Conservation (phyloP, 345 rosid species). For the Atalantia buxifolia region DNA sequence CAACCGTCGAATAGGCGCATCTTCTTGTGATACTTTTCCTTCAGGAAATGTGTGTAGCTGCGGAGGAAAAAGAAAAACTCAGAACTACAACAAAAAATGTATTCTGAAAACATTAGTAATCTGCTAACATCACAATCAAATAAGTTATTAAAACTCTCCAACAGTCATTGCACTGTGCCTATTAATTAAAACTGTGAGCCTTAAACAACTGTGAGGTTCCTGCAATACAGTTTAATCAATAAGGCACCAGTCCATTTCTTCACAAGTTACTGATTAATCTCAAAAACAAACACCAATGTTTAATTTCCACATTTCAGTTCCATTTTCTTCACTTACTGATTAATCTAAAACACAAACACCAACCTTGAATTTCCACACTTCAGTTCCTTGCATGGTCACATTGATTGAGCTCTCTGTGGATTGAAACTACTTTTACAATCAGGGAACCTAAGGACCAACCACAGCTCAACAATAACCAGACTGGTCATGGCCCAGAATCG, state of each 20-base stretch:
- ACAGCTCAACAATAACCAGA: background rate
- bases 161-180: background rate
- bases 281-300: background rate
- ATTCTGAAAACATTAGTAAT: background rate
- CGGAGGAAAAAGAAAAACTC: background rate
- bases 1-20: slow-evolving; percentile 66
- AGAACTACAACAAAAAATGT: slow-evolving; percentile 2
- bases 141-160: too few relatives aligned
- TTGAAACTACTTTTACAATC: background rate
- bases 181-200: background rate
- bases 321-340: background rate
- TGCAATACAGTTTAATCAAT: background rate
- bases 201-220: background rate
- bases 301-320: background rate
- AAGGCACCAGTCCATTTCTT: background rate
- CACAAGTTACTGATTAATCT: background rate
- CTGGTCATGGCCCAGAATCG: background rate
- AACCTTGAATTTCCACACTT: background rate
- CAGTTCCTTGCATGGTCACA: background rate
- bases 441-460: background rate
- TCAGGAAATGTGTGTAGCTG: slow-evolving; percentile 94
- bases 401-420: background rate
- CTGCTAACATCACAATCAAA: background rate
- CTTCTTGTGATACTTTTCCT: slow-evolving; percentile 84
- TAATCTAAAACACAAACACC: background rate